phyloP scores from a whole-genome alignment of 176 grass and related monocot genomes.

The Stipa capillata region DNA sequence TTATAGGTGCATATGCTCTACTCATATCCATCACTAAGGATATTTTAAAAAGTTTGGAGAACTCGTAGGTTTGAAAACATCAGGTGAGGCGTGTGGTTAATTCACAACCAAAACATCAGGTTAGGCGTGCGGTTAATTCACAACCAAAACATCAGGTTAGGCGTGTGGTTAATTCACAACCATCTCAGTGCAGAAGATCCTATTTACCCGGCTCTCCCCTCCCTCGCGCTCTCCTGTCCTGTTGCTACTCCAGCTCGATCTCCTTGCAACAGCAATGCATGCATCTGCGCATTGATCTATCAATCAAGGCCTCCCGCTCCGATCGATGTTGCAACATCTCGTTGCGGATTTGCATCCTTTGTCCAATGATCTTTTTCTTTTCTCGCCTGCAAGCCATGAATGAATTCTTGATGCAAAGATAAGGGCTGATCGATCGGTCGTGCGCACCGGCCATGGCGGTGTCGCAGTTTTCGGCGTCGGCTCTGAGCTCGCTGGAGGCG shows the following conservation, averaged over 20 bases:
- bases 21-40: no score
- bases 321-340: neutral
- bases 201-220: neutral
- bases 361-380: neutral
- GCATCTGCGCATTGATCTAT: neutral
- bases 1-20: no score
- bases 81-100: no score
- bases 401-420: neutral
- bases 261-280: neutral
- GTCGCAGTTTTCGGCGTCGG: neutral
- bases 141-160: no score
- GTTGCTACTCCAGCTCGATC: neutral
- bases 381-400: neutral
- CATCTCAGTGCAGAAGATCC: neutral
- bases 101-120: no score
- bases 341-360: neutral
- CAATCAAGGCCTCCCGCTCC: neutral
- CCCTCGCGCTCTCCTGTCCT: neutral
- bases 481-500: slow-evolving; percentile 20
- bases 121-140: no score
- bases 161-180: neutral
- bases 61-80: no score
- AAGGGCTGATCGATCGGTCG: neutral
- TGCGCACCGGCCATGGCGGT: neutral
- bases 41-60: no score